A percentile compares a stretch with the other conserved stretches of the same genome.
Evolutionary conservation across 2,329 filamentous ascomycete genomes (phyloP).

Genomic region (Venturia aucupariae): DNA sequence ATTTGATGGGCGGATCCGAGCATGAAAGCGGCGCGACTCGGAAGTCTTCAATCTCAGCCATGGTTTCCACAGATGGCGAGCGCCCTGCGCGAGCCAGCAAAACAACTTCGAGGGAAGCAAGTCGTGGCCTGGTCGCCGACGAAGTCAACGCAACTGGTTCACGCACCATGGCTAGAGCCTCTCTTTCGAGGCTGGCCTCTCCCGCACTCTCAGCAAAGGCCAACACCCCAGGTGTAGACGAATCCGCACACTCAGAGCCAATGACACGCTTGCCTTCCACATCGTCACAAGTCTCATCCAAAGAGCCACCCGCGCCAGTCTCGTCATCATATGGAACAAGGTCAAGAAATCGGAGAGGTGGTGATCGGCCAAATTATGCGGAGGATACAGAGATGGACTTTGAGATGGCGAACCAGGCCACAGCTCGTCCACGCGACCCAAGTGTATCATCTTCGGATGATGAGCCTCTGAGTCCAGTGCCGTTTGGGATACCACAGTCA

Average conservation of each 20-base stretch:
- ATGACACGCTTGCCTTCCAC: conserved; percentile 12
- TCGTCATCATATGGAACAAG: conserved; percentile 68
- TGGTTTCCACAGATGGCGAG: conserved; percentile 9
- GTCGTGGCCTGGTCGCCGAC: conserved; percentile 10
- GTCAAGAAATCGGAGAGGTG: conserved; percentile 77
- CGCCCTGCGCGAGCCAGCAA: conserved; percentile 5
- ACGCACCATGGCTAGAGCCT: neutral
- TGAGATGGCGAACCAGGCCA: conserved; percentile 53
- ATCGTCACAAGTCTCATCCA: conserved; percentile 10
- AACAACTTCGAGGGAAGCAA: conserved; percentile 5
- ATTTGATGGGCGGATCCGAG: conserved; percentile 11
- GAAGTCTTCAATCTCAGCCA: conserved; percentile 2
- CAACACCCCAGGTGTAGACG: conserved; percentile 7
- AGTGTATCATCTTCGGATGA: conserved; percentile 15
- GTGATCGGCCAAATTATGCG: conserved; percentile 82
- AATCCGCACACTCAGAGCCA: conserved; percentile 12
- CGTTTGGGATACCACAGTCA: conserved; percentile 3
- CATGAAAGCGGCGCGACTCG: conserved; percentile 8
- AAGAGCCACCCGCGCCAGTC: conserved; percentile 3
- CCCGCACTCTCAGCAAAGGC: conserved; percentile 2
- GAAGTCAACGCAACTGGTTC: neutral
- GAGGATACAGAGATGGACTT: conserved; percentile 91
- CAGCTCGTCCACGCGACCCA: conserved; percentile 39
- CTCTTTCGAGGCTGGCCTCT: conserved; percentile 10
- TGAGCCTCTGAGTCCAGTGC: conserved; percentile 1